Conservation (phyloP, 495 filamentous ascomycete genomes). For the Neurospora africana region DNA sequence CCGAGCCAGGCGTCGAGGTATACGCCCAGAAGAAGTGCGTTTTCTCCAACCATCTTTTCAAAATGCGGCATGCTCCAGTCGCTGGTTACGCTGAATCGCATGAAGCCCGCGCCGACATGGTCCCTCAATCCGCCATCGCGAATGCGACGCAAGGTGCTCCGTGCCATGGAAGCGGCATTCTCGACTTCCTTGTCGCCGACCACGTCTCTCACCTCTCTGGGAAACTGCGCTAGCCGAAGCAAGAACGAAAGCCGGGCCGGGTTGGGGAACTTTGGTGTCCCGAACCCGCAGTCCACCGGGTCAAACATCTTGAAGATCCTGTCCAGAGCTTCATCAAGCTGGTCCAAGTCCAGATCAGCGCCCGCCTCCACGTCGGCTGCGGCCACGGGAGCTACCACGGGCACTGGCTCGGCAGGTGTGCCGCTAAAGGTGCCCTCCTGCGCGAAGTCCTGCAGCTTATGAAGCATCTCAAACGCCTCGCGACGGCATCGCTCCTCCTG, state of each 20-base stretch:
- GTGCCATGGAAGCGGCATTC: conserved; percentile 68
- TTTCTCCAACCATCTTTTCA: conserved; percentile 97
- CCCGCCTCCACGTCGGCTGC: background rate
- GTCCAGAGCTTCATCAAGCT: conserved; percentile 80
- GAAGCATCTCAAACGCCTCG: conserved; percentile 71
- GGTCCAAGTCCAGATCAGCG: conserved; percentile 70
- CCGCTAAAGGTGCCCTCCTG: conserved; percentile 65
- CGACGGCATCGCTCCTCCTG: conserved; percentile 71
- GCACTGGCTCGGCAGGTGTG: background rate
- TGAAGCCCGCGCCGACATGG: conserved; percentile 82
- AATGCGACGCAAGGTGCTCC: conserved; percentile 73
- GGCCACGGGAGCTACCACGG: background rate
- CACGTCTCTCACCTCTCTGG: conserved; percentile 65
- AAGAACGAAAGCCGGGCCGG: conserved; percentile 77
- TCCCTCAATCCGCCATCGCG: conserved; percentile 81
- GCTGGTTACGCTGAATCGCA: conserved; percentile 77
- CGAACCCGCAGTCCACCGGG: conserved; percentile 67
- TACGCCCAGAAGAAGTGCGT: conserved; percentile 74
- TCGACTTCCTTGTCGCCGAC: conserved; percentile 70
- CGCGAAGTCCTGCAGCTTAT: conserved; percentile 74
- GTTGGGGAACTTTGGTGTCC: conserved; percentile 81
- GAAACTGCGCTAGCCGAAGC: conserved; percentile 63
- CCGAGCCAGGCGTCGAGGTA: conserved; percentile 84
- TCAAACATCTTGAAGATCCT: conserved; percentile 76
- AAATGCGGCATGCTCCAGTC: conserved; percentile 94